Evolutionary conservation across 1,284 basidiomycete species (phyloP).

Genomic region (Fomitopsis palustris): DNA sequence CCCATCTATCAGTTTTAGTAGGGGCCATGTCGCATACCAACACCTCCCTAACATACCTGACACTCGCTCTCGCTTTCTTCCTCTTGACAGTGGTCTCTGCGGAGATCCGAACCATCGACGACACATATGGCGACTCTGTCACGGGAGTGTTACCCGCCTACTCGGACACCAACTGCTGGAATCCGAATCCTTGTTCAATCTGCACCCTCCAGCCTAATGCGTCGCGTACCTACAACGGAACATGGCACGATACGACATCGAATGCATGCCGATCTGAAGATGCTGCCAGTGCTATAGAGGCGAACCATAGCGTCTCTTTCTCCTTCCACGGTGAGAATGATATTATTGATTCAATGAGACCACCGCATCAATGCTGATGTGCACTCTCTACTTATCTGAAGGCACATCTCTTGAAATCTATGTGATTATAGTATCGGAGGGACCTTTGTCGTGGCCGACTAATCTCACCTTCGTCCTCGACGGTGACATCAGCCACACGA

Average conservation of each 20-base stretch:
- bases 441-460: not conserved
- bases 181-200: not conserved
- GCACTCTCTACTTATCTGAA: not conserved
- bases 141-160: not conserved
- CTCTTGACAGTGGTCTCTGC: not conserved
- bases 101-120: not conserved
- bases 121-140: not conserved
- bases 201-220: not conserved
- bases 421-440: not conserved
- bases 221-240: not conserved
- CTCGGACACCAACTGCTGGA: not conserved
- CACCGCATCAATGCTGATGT: not conserved
- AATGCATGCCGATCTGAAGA: not conserved
- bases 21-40: no score
- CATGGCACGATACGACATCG: not conserved
- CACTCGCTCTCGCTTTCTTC: no score
- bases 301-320: not conserved
- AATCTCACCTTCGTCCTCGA: not conserved
- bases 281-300: not conserved
- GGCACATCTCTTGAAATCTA: not conserved
- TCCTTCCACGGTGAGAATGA: not conserved
- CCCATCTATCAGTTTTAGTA: no score
- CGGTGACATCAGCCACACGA: not conserved
- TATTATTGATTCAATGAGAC: not conserved
- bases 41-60: no score